Evolutionary conservation across 2,329 filamentous ascomycete genomes (phyloP).

Genomic region (Colletotrichum liaoningense): DNA sequence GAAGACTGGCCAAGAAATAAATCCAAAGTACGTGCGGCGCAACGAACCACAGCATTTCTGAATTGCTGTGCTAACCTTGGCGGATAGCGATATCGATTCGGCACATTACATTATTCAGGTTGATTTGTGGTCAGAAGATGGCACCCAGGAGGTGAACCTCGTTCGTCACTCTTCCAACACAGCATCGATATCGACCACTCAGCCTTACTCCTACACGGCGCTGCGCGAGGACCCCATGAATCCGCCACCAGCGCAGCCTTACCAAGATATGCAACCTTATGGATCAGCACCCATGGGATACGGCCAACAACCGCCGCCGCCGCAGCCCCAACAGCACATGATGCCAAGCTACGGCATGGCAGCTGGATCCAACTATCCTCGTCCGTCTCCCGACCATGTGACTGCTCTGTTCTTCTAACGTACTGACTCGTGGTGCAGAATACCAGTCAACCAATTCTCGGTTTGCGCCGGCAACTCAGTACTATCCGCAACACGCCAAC

Average conservation of each 20-base stretch:
- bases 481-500: slow-evolving; percentile 48
- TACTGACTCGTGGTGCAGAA: slow-evolving; percentile 4
- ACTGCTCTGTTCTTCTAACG: too few relatives aligned
- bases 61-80: slow-evolving; percentile 40
- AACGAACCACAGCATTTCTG: background rate
- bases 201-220: slow-evolving; percentile 77
- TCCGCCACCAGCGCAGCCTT: slow-evolving; percentile 22
- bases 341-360: slow-evolving; percentile 18
- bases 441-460: slow-evolving; percentile 41
- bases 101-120: slow-evolving; percentile 71
- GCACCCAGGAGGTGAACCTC: slow-evolving; percentile 73
- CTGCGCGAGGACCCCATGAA: slow-evolving; percentile 42
- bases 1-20: slow-evolving; percentile 81
- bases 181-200: slow-evolving; percentile 85
- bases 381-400: slow-evolving; percentile 5
- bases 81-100: slow-evolving; percentile 66
- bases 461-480: slow-evolving; percentile 52
- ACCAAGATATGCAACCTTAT: slow-evolving; percentile 23
- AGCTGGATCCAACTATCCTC: slow-evolving; percentile 36
- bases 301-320: slow-evolving; percentile 24
- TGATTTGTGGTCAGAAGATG: slow-evolving; percentile 75
- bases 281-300: slow-evolving; percentile 20
- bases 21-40: slow-evolving; percentile 75
- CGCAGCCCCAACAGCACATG: slow-evolving; percentile 10
- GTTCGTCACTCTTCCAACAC: slow-evolving; percentile 72